phyloP scores from a whole-genome alignment of 768 basidiomycete genomes.

The Serendipita vermifera region DNA sequence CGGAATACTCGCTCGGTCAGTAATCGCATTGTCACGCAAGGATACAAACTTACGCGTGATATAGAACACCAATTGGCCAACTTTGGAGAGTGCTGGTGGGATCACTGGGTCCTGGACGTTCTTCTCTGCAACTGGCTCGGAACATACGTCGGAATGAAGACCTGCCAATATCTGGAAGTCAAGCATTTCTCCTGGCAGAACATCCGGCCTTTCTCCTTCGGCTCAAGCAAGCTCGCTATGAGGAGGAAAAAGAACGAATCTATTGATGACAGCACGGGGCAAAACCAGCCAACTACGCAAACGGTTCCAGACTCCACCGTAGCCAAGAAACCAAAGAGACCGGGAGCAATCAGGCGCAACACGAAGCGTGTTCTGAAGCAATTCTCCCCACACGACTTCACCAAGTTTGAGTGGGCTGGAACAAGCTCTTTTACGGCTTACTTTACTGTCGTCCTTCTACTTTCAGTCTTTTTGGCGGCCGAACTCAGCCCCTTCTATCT shows the following conservation, averaged over 20 bases:
- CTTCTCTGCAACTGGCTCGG: slow-evolving; percentile 81
- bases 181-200: slow-evolving; percentile 28
- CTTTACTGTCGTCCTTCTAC: slow-evolving; percentile 55
- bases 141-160: slow-evolving; percentile 77
- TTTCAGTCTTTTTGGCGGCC: slow-evolving; percentile 68
- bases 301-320: neutral
- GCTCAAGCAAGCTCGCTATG: neutral
- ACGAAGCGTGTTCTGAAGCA: slow-evolving; percentile 68
- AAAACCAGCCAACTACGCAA: neutral
- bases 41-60: too few species aligned
- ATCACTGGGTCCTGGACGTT: slow-evolving; percentile 84
- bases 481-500: slow-evolving; percentile 83
- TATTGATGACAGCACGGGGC: neutral
- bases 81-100: slow-evolving; percentile 92
- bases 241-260: too few species aligned
- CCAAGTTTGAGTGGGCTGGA: slow-evolving; percentile 75
- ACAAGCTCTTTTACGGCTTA: slow-evolving; percentile 68
- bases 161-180: slow-evolving; percentile 76
- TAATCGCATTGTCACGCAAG: too few species aligned
- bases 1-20: slow-evolving; percentile 82
- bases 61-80: slow-evolving; percentile 80
- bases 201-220: slow-evolving; percentile 4
- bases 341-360: slow-evolving; percentile 63
- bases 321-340: slow-evolving; percentile 21
- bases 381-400: slow-evolving; percentile 80